Percentiles rank a stretch among this genome's conserved stretches.
phyloP scores from a whole-genome alignment of 78 protist genomes.

The Diacronema lutheri region DNA sequence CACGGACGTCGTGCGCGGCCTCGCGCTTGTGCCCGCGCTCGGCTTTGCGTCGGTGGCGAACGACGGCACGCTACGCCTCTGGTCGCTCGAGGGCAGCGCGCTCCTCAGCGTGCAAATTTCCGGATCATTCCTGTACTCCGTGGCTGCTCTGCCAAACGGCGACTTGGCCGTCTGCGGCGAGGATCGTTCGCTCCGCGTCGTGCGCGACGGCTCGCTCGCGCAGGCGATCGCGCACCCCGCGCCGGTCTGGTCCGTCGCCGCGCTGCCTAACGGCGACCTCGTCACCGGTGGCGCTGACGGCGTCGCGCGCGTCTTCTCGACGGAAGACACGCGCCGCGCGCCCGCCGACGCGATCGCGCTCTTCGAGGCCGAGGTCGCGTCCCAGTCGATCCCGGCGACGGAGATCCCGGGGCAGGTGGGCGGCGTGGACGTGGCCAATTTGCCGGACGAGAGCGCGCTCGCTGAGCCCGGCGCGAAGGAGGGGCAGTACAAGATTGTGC shows the following conservation, averaged over 20 bases:
- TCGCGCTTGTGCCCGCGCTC: constrained; percentile 57
- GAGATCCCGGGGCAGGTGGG: constrained; percentile 42
- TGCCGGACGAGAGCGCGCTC: constrained; percentile 39
- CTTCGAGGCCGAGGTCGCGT: constrained; percentile 18
- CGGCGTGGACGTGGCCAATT: constrained; percentile 43
- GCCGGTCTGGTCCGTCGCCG: constrained; percentile 57
- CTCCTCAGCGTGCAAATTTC: background rate
- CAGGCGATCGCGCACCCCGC: constrained; percentile 70
- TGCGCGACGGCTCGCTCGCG: constrained; percentile 34
- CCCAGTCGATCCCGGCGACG: constrained; percentile 26
- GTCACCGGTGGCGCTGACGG: constrained; percentile 68
- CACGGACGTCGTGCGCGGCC: constrained; percentile 72
- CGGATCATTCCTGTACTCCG: constrained; percentile 52
- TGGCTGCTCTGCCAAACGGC: constrained; percentile 39
- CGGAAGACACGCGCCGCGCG: constrained; percentile 17
- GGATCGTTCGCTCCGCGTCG: constrained; percentile 52
- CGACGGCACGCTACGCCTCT: constrained; percentile 36
- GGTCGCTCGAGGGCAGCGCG: constrained; percentile 57
- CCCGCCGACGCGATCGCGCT: constrained; percentile 1
- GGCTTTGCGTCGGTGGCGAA: constrained; percentile 52
- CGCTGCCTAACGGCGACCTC: constrained; percentile 56
- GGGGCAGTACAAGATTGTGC: constrained; percentile 60
- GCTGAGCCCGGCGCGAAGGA: constrained; percentile 53
- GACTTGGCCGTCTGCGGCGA: constrained; percentile 61
- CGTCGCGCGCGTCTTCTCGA: constrained; percentile 56